A percentile compares a stretch with the other conserved stretches of the same genome.
phyloP scores from a whole-genome alignment of 305 asterid genomes.

The Fraxinus ornus region DNA sequence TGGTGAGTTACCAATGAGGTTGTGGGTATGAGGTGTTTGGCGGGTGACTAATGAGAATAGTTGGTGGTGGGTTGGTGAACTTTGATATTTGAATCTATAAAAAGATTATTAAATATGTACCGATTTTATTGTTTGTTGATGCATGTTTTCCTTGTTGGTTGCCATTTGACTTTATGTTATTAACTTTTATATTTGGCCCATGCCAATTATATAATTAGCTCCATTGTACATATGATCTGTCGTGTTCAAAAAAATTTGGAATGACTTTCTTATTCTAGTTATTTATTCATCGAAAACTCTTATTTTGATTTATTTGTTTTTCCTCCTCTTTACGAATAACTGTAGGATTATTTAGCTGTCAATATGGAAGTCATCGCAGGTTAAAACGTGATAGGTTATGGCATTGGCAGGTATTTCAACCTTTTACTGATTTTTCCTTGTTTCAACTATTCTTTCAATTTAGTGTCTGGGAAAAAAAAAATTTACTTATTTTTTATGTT shows the following conservation, averaged over 20 bases:
- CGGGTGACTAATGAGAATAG: neutral
- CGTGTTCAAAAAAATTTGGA: neutral
- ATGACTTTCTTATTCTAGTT: conserved; percentile 13
- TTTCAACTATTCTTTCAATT: neutral
- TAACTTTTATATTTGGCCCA: neutral
- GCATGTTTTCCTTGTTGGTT: neutral
- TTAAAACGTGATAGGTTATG: conserved; percentile 49
- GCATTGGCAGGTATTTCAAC: conserved; percentile 52
- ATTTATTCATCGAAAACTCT: neutral
- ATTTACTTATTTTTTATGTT: neutral
- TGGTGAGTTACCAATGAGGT: conserved; percentile 1
- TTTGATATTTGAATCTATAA: neutral
- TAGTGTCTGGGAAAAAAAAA: neutral
- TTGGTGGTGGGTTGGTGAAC: neutral
- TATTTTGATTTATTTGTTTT: conserved; percentile 4
- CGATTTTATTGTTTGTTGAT: neutral
- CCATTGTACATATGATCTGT: neutral
- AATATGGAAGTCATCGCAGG: conserved; percentile 73
- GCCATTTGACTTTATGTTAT: conserved; percentile 8
- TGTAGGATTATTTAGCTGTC: conserved; percentile 31
- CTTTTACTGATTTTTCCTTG: neutral
- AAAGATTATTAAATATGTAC: neutral
- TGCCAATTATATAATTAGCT: conserved; percentile 18
- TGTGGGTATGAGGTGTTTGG: conserved; percentile 1
- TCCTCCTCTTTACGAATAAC: neutral